phyloP scores from a whole-genome alignment of 495 filamentous ascomycete species.

The Geoglossum glabrum region DNA sequence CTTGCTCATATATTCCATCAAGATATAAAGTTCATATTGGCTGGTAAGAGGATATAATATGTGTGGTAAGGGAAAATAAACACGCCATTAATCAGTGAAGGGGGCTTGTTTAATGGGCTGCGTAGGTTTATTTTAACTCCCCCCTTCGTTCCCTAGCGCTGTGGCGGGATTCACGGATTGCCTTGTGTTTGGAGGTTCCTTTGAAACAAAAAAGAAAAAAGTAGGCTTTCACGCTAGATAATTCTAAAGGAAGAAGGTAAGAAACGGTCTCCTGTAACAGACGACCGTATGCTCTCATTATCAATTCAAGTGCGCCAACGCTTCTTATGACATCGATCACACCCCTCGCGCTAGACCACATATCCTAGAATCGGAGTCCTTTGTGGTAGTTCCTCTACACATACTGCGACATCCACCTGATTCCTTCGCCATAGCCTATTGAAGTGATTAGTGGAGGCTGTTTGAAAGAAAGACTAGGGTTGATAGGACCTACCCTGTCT shows the following conservation, averaged over 20 bases:
- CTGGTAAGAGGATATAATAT: too few relatives aligned
- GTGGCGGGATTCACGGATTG: too few relatives aligned
- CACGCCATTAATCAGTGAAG: too few relatives aligned
- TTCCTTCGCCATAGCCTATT: slow-evolving; percentile 51
- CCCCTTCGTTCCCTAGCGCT: too few relatives aligned
- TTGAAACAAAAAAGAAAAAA: too few relatives aligned
- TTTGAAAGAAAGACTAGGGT: background rate
- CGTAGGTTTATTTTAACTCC: too few relatives aligned
- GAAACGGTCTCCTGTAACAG: background rate
- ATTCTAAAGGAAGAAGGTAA: background rate
- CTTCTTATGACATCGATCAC: background rate
- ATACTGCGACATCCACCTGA: slow-evolving; percentile 64
- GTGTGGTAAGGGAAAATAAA: too few relatives aligned
- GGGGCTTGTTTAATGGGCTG: too few relatives aligned
- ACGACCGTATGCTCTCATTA: background rate
- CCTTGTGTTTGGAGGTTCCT: too few relatives aligned
- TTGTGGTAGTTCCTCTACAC: slow-evolving; percentile 23
- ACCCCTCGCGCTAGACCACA: background rate
- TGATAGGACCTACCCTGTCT: slow-evolving; percentile 49
- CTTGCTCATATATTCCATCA: too few relatives aligned
- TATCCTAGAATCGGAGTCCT: background rate
- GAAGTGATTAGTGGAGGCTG: background rate
- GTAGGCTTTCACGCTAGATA: too few relatives aligned
- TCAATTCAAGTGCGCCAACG: background rate
- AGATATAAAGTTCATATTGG: too few relatives aligned